Evolutionary conservation across 208 protist species (phyloP).

Genomic region (Porcisia deanei): DNA sequence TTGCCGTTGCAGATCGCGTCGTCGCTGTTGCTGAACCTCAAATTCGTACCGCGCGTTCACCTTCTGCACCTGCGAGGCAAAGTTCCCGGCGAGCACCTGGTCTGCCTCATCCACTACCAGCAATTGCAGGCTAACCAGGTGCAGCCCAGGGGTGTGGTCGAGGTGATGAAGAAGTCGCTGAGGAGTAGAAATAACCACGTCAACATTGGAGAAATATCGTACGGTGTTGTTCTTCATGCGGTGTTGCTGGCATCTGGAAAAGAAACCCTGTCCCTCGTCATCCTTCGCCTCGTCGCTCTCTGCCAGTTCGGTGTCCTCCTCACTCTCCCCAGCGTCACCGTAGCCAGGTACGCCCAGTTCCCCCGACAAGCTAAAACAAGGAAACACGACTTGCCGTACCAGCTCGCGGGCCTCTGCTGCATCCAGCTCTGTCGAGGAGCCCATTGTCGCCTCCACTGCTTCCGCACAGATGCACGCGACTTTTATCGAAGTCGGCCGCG

Average conservation of each 20-base stretch:
- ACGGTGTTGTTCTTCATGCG: background rate
- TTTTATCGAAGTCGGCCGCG: slow-evolving; percentile 64
- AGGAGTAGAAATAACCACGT: slow-evolving; percentile 85
- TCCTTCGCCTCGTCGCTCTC: background rate
- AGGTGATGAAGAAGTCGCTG: slow-evolving; percentile 83
- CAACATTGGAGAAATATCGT: slow-evolving; percentile 70
- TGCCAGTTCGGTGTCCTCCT: background rate
- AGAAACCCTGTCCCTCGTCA: background rate
- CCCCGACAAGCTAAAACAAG: slow-evolving; percentile 1
- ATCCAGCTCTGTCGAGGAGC: slow-evolving; percentile 5
- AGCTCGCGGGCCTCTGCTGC: slow-evolving; percentile 51
- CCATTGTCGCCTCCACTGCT: background rate
- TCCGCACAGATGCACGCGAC: slow-evolving; percentile 66
- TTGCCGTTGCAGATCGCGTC: slow-evolving; percentile 16
- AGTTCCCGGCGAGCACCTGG: slow-evolving; percentile 82
- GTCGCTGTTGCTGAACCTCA: slow-evolving; percentile 37
- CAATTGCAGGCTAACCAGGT: slow-evolving; percentile 61
- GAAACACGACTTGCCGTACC: slow-evolving; percentile 43
- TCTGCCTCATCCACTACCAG: slow-evolving; percentile 92
- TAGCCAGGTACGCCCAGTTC: background rate
- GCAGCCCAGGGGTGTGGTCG: slow-evolving; percentile 63
- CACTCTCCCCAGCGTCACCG: background rate
- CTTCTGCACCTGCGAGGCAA: slow-evolving; percentile 75
- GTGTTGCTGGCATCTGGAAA: background rate
- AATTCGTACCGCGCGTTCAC: slow-evolving; percentile 78